Evolutionary conservation across 352 stramenopile species (phyloP), one percentile per base, ranked within the genome.

Genomic region (Blastocystis sp.): DNA sequence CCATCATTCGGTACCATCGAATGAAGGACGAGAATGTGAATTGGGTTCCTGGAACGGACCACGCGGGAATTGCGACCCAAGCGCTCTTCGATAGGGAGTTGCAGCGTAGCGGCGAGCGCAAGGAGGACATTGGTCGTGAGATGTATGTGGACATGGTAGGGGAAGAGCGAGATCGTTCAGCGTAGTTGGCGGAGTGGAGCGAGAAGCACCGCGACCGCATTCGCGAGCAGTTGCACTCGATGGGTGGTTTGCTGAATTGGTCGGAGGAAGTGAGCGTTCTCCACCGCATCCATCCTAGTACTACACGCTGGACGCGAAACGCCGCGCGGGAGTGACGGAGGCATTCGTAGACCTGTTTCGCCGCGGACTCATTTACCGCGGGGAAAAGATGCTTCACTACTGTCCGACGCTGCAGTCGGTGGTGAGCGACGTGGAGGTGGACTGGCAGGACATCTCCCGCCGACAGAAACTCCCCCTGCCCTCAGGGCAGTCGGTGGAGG

Each of bases 31-130:
- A 96, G 84, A 93, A 94, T 38, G 97, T 96, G n/a, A 88, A 98
- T 9, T 99, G 95, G 94, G 91, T 98, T 27, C 97, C 96, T 0
- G 96, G 94, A 87, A 94, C 92, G 59, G 97, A 99, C 88, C 97
- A 99, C 90, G 97, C 97, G 0, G 96, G 97, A 42, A 99, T 99
- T 81, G 96, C 96, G 0, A 99, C 96, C 4, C 97, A 98, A 88
- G 69, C 93, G 24, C 46, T 88, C 16, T 88, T 88, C 38, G 48
- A 87, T 84, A 89, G 91, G 9, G 87, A 96, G 46, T 85, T 94
- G 18, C 93, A 93, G 87, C 90, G 94, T 71, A 29, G 81, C 21
- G 87, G 87, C 8, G n/a, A 84, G 79, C 93, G 88, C 27, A 91
- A 93, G 34, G 91, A 95, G 84, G 92, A 96, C 53, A 84, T 97